Evolutionary conservation across 306 rosid genomes (phyloP), one percentile per base, ranked within the genome.

Genomic region (Citrullus colocynthis): DNA sequence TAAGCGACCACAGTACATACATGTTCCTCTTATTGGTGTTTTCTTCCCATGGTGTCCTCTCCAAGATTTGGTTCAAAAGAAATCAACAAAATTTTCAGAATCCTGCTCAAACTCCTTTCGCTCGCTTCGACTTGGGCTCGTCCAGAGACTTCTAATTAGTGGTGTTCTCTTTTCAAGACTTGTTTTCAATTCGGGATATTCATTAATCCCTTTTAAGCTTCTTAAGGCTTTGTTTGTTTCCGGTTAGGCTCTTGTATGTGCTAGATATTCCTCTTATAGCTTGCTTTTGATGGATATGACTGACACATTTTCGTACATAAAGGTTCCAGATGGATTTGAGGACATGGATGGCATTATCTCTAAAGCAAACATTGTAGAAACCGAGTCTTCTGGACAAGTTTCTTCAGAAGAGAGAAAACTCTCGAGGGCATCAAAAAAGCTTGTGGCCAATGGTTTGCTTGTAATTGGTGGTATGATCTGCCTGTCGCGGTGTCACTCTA

Each of bases 401-500:
- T 37, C 78, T 36, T 69, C 57, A 45, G 86, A 32, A 57, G 84
- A 70, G 75, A 80, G 34, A 63, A 77, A 44, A 71, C 15, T 80
- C 28, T 79, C 81, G 24, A 80, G 78, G 84, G 87, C 92, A 61
- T 88, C 97, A 37, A 83, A 65, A 80, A 90, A 89, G 87, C 74
- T 90, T 60, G 37, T 95, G 57, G 90, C 93, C 52, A 92, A 87
- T 62, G 78, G 97, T 78, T 82, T 95, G 78, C 81, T 95, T 84
- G 85, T 95, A 61, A 65, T 92, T 0, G 97, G 97, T 56, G 99
- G 97, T 77, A 87, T 80, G 20, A 78, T 92, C 78, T 95, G 89
- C 82, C 78, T 95, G 51, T 86, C 96, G 59, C 88, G 96, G 21
- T 92, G 91, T 78, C 92, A 85, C 85, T 87, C 97, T 78, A 89